These are phyloP conservation scores for Jatropha podagrica DNA, from an alignment of 441 rosid genomes.

Conservation along the genomic window DNA sequence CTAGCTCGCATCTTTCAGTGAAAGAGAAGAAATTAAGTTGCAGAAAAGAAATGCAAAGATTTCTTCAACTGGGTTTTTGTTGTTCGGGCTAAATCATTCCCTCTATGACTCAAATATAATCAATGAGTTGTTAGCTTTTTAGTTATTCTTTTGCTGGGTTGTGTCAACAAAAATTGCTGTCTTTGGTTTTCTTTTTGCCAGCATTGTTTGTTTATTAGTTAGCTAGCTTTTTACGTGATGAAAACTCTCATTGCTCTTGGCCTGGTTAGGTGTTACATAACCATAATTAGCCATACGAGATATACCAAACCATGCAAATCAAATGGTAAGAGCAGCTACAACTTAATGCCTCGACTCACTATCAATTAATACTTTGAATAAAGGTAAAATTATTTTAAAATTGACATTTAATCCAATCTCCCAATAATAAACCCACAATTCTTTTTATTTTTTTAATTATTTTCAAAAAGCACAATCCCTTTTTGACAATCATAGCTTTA, in stretches of 20 bases:
- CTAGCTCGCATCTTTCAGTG: neutral
- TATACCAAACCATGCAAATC: neutral
- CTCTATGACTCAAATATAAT: too few species aligned
- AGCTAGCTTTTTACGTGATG: too few species aligned
- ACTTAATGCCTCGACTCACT: neutral
- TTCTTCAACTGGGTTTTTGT: constrained; percentile 38
- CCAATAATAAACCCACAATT: neutral
- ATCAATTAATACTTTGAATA: neutral
- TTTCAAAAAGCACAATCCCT: neutral
- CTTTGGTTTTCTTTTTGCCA: too few species aligned
- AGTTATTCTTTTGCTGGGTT: too few species aligned
- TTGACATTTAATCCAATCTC: neutral
- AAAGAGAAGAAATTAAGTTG: constrained; percentile 91
- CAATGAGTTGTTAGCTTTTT: too few species aligned
- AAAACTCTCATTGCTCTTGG: too few species aligned
- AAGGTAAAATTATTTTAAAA: neutral
- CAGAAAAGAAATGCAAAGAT: constrained; percentile 97
- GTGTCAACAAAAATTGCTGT: too few species aligned
- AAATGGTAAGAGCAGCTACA: neutral
- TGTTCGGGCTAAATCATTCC: too few species aligned
- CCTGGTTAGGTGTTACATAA: neutral
- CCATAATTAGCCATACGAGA: neutral
- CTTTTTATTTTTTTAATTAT: neutral
- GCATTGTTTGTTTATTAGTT: too few species aligned
- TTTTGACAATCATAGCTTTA: neutral